Evolutionary conservation across 2,329 filamentous ascomycete genomes (phyloP).

Genomic region (Periglandula ipomoeae): DNA sequence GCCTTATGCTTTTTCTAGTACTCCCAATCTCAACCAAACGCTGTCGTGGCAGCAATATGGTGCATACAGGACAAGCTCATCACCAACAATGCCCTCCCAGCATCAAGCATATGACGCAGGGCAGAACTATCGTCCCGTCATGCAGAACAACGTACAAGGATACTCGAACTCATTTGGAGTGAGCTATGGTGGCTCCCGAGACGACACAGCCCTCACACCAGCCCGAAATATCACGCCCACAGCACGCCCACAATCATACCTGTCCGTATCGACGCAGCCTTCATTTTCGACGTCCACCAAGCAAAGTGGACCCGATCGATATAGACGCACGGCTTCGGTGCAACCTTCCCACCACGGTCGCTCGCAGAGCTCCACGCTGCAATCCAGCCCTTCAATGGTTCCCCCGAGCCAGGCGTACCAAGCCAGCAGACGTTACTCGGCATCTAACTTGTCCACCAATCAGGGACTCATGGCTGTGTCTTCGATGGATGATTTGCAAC

Average conservation of each 20-base stretch:
- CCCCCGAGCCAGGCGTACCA: constrained; percentile 13
- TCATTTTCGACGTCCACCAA: constrained; percentile 30
- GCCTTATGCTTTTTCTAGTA: constrained; percentile 67
- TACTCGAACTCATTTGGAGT: constrained; percentile 27
- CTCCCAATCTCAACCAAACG: constrained; percentile 52
- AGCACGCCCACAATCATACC: constrained; percentile 34
- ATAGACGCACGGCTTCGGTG: constrained; percentile 56
- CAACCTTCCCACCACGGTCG: constrained; percentile 23
- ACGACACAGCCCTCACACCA: constrained; percentile 40
- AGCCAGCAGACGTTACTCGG: constrained; percentile 20
- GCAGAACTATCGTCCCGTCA: constrained; percentile 13
- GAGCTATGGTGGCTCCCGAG: constrained; percentile 35
- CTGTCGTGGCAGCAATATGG: constrained; percentile 42
- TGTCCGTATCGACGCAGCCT: constrained; percentile 35
- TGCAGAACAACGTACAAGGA: constrained; percentile 28
- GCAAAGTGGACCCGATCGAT: constrained; percentile 62
- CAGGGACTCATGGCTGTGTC: constrained; percentile 29
- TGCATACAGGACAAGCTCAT: constrained; percentile 38
- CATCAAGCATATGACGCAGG: constrained; percentile 16
- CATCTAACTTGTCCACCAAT: constrained; percentile 42
- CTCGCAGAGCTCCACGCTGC: constrained; percentile 26
- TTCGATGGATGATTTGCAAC: constrained; percentile 59
- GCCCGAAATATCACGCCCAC: constrained; percentile 31
- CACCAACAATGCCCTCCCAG: constrained; percentile 30
- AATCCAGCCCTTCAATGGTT: constrained; percentile 21